Evolutionary conservation across 177 flowering plant genomes (phyloP).

Genomic region (Telopea speciosissima): DNA sequence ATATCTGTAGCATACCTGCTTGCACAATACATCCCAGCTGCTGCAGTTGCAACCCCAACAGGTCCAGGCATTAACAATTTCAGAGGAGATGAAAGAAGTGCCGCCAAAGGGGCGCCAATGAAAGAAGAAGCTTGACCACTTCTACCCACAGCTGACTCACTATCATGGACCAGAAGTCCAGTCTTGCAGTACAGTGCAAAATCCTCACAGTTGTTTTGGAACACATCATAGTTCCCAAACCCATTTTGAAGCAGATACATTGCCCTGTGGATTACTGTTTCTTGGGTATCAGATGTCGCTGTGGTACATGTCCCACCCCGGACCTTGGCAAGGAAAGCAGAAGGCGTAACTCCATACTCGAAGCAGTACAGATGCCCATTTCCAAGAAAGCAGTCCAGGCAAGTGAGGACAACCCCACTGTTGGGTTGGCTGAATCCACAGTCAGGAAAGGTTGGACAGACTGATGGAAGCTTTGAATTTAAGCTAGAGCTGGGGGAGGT

Average conservation of each 20-base stretch:
- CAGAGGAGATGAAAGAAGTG: slow-evolving; percentile 77
- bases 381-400: slow-evolving; percentile 85
- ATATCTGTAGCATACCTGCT: slow-evolving; percentile 92
- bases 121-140: slow-evolving; percentile 95
- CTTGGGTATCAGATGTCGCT: slow-evolving; percentile 69
- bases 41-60: slow-evolving; percentile 70
- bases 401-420: slow-evolving; percentile 79
- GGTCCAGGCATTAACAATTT: slow-evolving; percentile 79
- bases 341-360: slow-evolving; percentile 64
- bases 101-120: slow-evolving; percentile 92
- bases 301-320: slow-evolving; percentile 97
- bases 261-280: slow-evolving; percentile 69
- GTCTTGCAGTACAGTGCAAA: slow-evolving; percentile 90
- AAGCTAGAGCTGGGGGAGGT: slow-evolving; percentile 31
- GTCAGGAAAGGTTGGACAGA: slow-evolving; percentile 66
- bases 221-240: slow-evolving; percentile 83
- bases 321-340: slow-evolving; percentile 65
- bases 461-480: slow-evolving; percentile 25
- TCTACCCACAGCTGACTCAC: slow-evolving; percentile 53
- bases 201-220: slow-evolving; percentile 93
- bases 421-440: slow-evolving; percentile 77
- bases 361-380: slow-evolving; percentile 69
- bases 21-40: slow-evolving; percentile 93
- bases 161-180: slow-evolving; percentile 67
- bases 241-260: slow-evolving; percentile 94